Evolutionary conservation across 176 grass and related monocot species (phyloP).

Genomic region (Hordeum vulgare): DNA sequence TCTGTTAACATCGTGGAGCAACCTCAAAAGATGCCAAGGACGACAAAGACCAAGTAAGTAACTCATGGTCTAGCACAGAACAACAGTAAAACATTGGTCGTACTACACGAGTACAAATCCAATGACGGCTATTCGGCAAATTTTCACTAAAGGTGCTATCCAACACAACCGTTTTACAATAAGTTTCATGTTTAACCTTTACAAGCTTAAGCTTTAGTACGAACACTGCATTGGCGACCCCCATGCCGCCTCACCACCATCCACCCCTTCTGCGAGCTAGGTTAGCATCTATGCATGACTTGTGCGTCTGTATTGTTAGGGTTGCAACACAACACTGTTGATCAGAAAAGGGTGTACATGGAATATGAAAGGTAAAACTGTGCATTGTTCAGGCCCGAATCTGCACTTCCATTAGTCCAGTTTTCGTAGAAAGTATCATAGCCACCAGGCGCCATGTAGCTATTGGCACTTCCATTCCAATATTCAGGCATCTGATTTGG

Average conservation of each 20-base stretch:
- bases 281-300: constrained; percentile 37
- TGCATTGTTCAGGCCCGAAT: constrained; percentile 24
- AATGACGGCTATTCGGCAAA: constrained; percentile 6
- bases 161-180: constrained; percentile 23
- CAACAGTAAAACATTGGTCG: neutral
- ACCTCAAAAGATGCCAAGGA: neutral
- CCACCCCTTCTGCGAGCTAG: constrained; percentile 32
- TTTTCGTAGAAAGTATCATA: constrained; percentile 21
- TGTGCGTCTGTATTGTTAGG: constrained; percentile 34
- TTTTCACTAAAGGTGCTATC: neutral
- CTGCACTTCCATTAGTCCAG: constrained; percentile 26
- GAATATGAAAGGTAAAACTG: constrained; percentile 25
- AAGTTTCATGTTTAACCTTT: constrained; percentile 24
- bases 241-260: constrained; percentile 4
- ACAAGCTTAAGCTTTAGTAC: constrained; percentile 40
- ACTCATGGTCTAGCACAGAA: neutral
- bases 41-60: neutral
- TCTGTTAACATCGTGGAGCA: neutral
- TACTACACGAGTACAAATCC: neutral
- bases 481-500: constrained; percentile 24
- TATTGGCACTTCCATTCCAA: constrained; percentile 12
- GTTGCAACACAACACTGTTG: neutral
- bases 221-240: constrained; percentile 10
- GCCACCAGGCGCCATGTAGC: constrained; percentile 29
- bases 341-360: constrained; percentile 38